A percentile compares a stretch with the other conserved stretches of the same genome.
Conservation (phyloP, 305 asterid genomes). For the Rubia tinctorum region DNA sequence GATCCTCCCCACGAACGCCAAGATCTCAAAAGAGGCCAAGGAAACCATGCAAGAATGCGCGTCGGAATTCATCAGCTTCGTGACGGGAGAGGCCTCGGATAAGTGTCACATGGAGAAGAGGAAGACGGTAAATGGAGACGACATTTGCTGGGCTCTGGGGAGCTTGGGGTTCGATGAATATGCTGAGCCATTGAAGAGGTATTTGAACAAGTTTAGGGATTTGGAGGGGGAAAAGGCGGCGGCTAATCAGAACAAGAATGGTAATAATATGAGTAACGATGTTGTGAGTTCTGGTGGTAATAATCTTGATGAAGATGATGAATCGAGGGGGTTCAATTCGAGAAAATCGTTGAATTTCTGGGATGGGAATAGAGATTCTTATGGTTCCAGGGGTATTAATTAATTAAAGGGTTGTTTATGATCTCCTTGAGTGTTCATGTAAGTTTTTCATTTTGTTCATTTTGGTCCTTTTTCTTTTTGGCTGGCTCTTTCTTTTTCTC, state of each 20-base stretch:
- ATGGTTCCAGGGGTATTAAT: constrained; percentile 16
- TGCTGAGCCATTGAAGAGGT: constrained; percentile 46
- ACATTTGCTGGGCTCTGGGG: constrained; percentile 62
- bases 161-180: constrained; percentile 66
- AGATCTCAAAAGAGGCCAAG: constrained; percentile 77
- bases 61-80: constrained; percentile 74
- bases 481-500: neutral
- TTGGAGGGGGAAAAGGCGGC: constrained; percentile 24
- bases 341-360: constrained; percentile 16
- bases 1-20: constrained; percentile 63
- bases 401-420: neutral
- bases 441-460: neutral
- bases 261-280: neutral
- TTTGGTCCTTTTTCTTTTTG: neutral
- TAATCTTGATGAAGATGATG: constrained; percentile 8
- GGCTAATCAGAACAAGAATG: constrained; percentile 3
- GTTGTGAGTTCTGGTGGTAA: neutral
- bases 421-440: neutral
- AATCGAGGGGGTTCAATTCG: neutral
- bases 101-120: constrained; percentile 70
- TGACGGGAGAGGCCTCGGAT: constrained; percentile 71
- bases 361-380: constrained; percentile 14
- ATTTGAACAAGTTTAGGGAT: constrained; percentile 48
- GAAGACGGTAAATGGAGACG: constrained; percentile 80
- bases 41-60: constrained; percentile 77